Evolutionary conservation across 768 basidiomycete genomes (phyloP), one percentile per base, ranked within the genome.

Genomic region (Russula olivacea): DNA sequence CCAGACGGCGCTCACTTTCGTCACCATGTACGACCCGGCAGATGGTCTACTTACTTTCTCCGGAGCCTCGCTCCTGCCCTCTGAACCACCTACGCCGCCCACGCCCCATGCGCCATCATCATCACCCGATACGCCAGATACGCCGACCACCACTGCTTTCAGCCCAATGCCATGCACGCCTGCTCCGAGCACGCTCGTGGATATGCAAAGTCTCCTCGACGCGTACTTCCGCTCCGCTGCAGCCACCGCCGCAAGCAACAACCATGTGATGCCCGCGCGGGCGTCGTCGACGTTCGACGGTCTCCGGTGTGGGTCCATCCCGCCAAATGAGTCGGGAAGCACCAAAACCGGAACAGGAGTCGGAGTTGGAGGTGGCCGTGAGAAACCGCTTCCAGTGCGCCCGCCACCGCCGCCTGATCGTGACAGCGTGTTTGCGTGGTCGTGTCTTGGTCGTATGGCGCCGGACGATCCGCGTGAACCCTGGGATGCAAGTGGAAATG

Each of bases 41-140:
- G 79, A 83, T 7, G 84, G 82, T 38, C 77, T 84, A 66, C 76
- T 85, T 63, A 78, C 79, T 36, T 85, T 86, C 69, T 83, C 83
- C 1, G 80, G 79, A 30, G 77, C 80, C 30, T 72, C 75, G 55
- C 76, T 84, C 40, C 72, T 81, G 32, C 73, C 72, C 36, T 58
- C 70, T 8, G 69, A 72, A 11, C 41, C 53, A 12, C 36, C 61
- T 2, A 57, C 65, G 21, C 49, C 58, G 0, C 50, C 45, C 34
- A 58, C 55, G 4, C 51, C 57, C 0, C 36, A n/a, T 15, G 30
- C 51, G 53, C 57, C 63, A 53, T 40, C 34, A 38, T 51, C 63
- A 51, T 36, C 34, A 48, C 53, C 36, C 17, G 63, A 55, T 15
- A 55, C 53, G 7, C 62, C 62, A 3, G 58, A 54, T 4, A 55